Percentiles rank a stretch among this genome's conserved stretches.
Evolutionary conservation across 768 basidiomycete genomes (phyloP).

Genomic region (Pisolithus tinctorius): DNA sequence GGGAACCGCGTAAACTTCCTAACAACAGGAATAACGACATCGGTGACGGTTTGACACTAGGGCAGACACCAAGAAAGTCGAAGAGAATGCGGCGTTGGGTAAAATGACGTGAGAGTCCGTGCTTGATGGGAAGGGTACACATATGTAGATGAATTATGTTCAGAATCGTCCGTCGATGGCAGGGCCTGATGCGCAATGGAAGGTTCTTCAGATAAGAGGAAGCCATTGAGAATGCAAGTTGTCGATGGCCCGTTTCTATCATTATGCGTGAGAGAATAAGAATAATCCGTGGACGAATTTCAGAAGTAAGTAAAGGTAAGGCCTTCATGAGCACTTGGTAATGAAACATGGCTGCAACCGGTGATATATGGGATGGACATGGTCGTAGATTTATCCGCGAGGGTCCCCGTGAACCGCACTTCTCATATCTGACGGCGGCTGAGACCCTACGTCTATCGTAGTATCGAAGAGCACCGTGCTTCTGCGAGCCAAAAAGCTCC

Average conservation of each 20-base stretch:
- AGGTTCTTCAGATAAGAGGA: conserved; percentile 43
- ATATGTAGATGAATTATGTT: conserved; percentile 47
- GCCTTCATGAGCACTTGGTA: conserved; percentile 37
- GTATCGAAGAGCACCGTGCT: conserved; percentile 27
- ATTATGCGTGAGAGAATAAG: conserved; percentile 41
- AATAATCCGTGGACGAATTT: conserved; percentile 38
- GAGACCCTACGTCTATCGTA: conserved; percentile 2
- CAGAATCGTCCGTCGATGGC: conserved; percentile 33
- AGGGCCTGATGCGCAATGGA: conserved; percentile 34
- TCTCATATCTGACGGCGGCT: background rate
- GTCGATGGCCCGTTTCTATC: conserved; percentile 33
- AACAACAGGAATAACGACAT: conserved; percentile 56
- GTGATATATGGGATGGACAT: conserved; percentile 7
- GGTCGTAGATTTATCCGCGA: conserved; percentile 8
- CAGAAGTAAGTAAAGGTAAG: conserved; percentile 31
- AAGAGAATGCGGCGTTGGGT: conserved; percentile 38
- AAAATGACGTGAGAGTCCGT: conserved; percentile 39
- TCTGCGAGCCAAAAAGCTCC: conserved; percentile 48
- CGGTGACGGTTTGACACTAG: conserved; percentile 47
- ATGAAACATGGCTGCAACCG: conserved; percentile 16
- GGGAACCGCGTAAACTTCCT: conserved; percentile 39
- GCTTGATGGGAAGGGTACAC: conserved; percentile 22
- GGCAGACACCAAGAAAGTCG: conserved; percentile 40
- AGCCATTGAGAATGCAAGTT: conserved; percentile 39
- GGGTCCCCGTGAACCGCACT: background rate